Evolutionary conservation across 2,329 filamentous ascomycete species (phyloP).

Genomic region (Microcyclospora tardicrescens): DNA sequence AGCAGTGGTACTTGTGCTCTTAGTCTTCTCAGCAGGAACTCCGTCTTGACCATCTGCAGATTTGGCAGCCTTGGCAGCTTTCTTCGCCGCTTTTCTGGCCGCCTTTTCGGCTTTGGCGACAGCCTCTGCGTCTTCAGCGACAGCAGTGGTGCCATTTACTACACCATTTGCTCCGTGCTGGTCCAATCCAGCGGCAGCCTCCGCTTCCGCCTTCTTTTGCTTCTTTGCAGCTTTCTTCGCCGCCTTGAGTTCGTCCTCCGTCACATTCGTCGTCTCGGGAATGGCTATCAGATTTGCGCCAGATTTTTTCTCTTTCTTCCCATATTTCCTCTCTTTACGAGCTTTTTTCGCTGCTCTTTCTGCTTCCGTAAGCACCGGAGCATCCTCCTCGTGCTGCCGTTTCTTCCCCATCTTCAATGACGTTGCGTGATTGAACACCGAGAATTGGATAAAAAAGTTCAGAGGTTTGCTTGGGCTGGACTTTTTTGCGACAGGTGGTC

Average conservation of each 20-base stretch:
- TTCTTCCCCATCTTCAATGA: neutral
- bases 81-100: constrained; percentile 29
- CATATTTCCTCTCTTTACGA: neutral
- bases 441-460: too few species aligned
- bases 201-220: constrained; percentile 14
- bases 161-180: constrained; percentile 14
- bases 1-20: neutral
- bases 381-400: neutral
- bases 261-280: constrained; percentile 32
- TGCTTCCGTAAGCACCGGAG: neutral
- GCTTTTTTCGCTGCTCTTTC: neutral
- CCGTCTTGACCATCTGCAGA: neutral
- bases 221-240: constrained; percentile 24
- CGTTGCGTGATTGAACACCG: too few species aligned
- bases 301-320: constrained; percentile 70
- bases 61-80: constrained; percentile 14
- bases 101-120: constrained; percentile 31
- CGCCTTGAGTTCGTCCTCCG: constrained; percentile 29
- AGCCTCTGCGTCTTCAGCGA: constrained; percentile 26
- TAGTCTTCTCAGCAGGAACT: constrained; percentile 10
- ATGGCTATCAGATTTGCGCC: constrained; percentile 29
- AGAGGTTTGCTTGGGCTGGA: too few species aligned
- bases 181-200: constrained; percentile 10
- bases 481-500: too few species aligned
- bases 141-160: constrained; percentile 15